Base-by-base conservation (phyloP, 306 rosid species). In the Rosa lucieae region DNA sequence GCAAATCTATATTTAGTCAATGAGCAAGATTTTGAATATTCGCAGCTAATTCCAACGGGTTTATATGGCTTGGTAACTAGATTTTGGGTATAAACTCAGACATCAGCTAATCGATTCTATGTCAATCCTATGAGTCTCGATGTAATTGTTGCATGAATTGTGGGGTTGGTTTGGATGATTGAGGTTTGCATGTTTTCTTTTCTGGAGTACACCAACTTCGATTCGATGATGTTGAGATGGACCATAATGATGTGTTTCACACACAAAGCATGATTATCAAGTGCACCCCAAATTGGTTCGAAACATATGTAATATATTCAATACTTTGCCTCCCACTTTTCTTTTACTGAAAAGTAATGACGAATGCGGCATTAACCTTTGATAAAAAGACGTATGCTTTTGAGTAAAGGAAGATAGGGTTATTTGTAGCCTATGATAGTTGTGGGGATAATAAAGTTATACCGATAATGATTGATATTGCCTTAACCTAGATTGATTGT, bases 401-500 rank as follows among this genome's bases (percentile, higher is more conserved):
- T 78, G 78, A 88, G 72, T 47, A 74, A 88, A 70, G 12, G 47
- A 70, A 75, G 74, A 76, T 35, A 75, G 77, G 82, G 74, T 77
- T 75, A 77, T 55, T 21, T 82, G 72, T 35, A 44, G 62, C 70
- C 77, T 63, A 53, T 23, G 80, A 76, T 81, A 72, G 21, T 23
- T 72, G 70, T 47, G 63, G 76, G 80, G 70, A 79, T 72, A 47
- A 70, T 13, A 67, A 78, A 67, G 72, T 78, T 83, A 82, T 79
- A 87, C 88, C 66, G 90, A 88, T 56, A 74, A 76, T 71, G 90
- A 88, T 85, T 76, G 58, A 46, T 63, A 44, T 82, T 81, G 74
- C 80, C 69, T 62, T 75, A 67, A 79, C 72, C 70, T 18, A 18
- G 2, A 4, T n/a, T 6, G 12, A 37, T 52, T 65, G 6, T 29